These are phyloP conservation scores for Exophiala alcalophila DNA, from an alignment of 2,329 filamentous ascomycete species.

Conservation along the genomic window DNA sequence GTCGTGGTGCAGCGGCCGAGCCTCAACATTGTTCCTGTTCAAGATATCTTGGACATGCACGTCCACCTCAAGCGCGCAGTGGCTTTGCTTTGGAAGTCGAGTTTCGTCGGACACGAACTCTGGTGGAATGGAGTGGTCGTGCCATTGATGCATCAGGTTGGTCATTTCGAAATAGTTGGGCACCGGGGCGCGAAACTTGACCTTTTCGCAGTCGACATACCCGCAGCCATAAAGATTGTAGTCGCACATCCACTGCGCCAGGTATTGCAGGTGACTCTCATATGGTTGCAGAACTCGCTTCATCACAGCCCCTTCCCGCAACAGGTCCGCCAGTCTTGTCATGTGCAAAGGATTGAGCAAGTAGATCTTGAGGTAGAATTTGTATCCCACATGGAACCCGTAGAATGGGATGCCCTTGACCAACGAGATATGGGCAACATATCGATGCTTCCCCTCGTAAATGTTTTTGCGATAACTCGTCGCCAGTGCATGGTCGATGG, in stretches of 20 bases:
- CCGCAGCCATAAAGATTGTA: slow-evolving; percentile 96
- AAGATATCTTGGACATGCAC: slow-evolving; percentile 83
- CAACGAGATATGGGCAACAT: slow-evolving; percentile 84
- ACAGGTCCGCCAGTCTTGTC: slow-evolving; percentile 79
- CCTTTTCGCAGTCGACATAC: slow-evolving; percentile 71
- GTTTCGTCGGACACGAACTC: slow-evolving; percentile 60
- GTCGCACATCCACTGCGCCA: slow-evolving; percentile 96
- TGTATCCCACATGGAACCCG: slow-evolving; percentile 90
- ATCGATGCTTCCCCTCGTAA: slow-evolving; percentile 65
- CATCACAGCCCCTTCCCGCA: slow-evolving; percentile 85
- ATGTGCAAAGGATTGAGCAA: slow-evolving; percentile 83
- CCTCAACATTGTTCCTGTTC: slow-evolving; percentile 72
- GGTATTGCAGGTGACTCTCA: slow-evolving; percentile 87
- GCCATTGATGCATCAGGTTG: slow-evolving; percentile 68
- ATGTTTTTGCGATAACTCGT: slow-evolving; percentile 77
- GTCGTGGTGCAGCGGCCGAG: slow-evolving; percentile 79
- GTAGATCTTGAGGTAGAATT: slow-evolving; percentile 90
- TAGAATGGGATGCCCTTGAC: slow-evolving; percentile 95
- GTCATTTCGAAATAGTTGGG: slow-evolving; percentile 66
- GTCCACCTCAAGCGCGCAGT: slow-evolving; percentile 87
- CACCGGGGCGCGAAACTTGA: slow-evolving; percentile 71
- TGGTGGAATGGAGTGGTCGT: slow-evolving; percentile 66
- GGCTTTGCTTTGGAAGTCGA: slow-evolving; percentile 71
- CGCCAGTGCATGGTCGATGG: slow-evolving; percentile 86
- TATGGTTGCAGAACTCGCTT: slow-evolving; percentile 83